Evolutionary conservation across 306 rosid genomes (phyloP).

Genomic region (Vigna unguiculata): DNA sequence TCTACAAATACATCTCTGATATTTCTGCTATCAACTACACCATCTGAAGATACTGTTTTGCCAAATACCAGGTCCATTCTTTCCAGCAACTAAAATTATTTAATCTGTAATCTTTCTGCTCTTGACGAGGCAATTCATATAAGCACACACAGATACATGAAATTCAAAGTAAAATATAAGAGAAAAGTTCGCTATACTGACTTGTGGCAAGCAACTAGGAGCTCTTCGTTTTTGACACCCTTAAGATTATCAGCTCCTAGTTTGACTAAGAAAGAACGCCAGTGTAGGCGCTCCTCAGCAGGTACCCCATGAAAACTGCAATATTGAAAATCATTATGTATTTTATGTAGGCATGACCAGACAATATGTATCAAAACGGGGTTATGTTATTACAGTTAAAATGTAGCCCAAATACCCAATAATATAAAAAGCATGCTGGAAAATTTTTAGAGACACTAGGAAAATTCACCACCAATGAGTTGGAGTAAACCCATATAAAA

Average conservation of each 20-base stretch:
- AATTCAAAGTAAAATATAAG: neutral
- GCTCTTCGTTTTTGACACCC: slow-evolving; percentile 94
- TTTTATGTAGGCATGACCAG: neutral
- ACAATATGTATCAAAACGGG: neutral
- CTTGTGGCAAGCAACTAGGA: slow-evolving; percentile 96
- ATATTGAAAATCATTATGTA: neutral
- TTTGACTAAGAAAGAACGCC: slow-evolving; percentile 96
- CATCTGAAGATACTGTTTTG: neutral
- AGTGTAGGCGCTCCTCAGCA: slow-evolving; percentile 88
- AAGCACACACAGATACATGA: neutral
- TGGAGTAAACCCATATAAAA: no score
- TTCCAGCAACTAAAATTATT: slow-evolving; percentile 11
- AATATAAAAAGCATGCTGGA: neutral
- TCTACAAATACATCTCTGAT: slow-evolving; percentile 16
- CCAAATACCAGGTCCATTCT: slow-evolving; percentile 20
- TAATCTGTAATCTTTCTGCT: slow-evolving; percentile 22
- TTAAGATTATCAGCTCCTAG: slow-evolving; percentile 94
- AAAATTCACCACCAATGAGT: no score
- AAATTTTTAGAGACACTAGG: no score
- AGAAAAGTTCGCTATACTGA: slow-evolving; percentile 44
- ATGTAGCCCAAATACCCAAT: neutral
- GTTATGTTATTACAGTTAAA: neutral
- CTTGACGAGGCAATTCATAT: slow-evolving; percentile 26
- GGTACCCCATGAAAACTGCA: slow-evolving; percentile 96
- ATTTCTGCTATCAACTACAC: neutral